These are phyloP conservation scores for Fragaria iinumae DNA, from an alignment of 306 rosid genomes.

Conservation along the genomic window DNA sequence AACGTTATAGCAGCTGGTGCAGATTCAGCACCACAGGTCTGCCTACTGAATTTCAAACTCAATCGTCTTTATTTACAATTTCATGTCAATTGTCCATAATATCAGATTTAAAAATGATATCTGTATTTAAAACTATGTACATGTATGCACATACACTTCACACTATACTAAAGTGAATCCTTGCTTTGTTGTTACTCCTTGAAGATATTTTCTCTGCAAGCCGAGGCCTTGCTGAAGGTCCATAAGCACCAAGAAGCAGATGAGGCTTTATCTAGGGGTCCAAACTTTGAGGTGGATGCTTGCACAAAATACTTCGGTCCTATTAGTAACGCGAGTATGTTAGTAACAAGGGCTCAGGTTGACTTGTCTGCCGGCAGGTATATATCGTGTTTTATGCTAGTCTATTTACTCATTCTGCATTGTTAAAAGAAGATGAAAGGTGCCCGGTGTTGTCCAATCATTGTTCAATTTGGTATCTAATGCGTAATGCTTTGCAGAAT, in stretches of 20 bases:
- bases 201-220: slow-evolving; percentile 82
- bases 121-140: neutral
- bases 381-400: neutral
- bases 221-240: slow-evolving; percentile 76
- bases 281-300: slow-evolving; percentile 57
- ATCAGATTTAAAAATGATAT: neutral
- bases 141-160: neutral
- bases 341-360: slow-evolving; percentile 63
- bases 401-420: neutral
- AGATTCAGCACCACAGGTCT: slow-evolving; percentile 81
- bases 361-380: slow-evolving; percentile 75
- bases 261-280: slow-evolving; percentile 57
- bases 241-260: slow-evolving; percentile 77
- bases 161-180: neutral
- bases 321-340: slow-evolving; percentile 55
- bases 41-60: slow-evolving; percentile 3
- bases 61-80: neutral
- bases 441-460: neutral
- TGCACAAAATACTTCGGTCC: slow-evolving; percentile 79
- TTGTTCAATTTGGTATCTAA: neutral
- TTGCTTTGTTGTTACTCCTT: neutral
- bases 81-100: neutral
- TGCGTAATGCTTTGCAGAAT: slow-evolving; percentile 39
- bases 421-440: neutral
- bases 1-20: slow-evolving; percentile 53